phyloP scores from a whole-genome alignment of 768 basidiomycete species.

The Tricholoma furcatifolium region DNA sequence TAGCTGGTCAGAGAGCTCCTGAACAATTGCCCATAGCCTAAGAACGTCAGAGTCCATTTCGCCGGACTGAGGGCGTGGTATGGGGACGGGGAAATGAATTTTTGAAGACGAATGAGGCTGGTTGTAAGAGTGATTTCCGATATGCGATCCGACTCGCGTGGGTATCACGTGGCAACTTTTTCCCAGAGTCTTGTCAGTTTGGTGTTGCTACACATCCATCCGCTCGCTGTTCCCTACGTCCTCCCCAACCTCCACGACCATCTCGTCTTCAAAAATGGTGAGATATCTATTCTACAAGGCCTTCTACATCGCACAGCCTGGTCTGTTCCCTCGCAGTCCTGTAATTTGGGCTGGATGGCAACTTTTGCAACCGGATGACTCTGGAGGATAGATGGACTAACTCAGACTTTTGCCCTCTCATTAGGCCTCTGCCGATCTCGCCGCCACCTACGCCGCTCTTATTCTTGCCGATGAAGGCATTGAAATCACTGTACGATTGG shows the following conservation, averaged over 20 bases:
- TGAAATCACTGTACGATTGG: conserved; percentile 90
- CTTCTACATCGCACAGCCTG: neutral
- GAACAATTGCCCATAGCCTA: conserved; percentile 75
- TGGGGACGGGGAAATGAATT: conserved; percentile 4
- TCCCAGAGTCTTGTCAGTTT: conserved; percentile 1
- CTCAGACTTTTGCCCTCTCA: conserved; percentile 1
- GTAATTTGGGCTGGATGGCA: conserved; percentile 18
- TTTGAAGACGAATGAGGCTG: neutral
- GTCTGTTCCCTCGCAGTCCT: neutral
- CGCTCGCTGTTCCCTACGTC: conserved; percentile 16
- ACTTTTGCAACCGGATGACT: conserved; percentile 14
- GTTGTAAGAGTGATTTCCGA: neutral
- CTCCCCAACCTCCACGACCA: conserved; percentile 6
- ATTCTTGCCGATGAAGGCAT: conserved; percentile 97
- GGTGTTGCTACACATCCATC: conserved; percentile 7
- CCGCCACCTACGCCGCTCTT: conserved; percentile 94
- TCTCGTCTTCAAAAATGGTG: conserved; percentile 19
- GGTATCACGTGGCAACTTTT: conserved; percentile 12
- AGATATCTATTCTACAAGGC: conserved; percentile 3
- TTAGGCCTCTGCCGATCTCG: conserved; percentile 70
- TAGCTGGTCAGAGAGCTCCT: conserved; percentile 83
- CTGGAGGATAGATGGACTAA: neutral
- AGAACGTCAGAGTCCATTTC: conserved; percentile 68
- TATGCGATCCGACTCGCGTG: conserved; percentile 5
- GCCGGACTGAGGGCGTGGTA: conserved; percentile 8